Base-by-base conservation (phyloP, 2,329 filamentous ascomycete genomes). In the Lasiodiplodia sp. region DNA sequence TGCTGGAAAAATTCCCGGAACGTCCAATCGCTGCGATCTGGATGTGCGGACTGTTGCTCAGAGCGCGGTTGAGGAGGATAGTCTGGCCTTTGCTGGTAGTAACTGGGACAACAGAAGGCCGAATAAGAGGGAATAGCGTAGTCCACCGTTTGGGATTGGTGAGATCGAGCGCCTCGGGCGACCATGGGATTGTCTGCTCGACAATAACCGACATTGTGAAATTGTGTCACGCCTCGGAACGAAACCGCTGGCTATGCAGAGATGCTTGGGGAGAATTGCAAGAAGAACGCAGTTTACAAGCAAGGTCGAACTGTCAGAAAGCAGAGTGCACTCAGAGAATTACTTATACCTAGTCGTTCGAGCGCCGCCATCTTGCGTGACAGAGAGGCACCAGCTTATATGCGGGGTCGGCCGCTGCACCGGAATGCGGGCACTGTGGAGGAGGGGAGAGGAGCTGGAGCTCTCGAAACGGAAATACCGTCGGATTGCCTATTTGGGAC, bases 181-280 rank as follows among this genome's bases (percentile, higher is more conserved):
- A 67, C 69, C 78, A 79, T 2, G 78, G 78, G 18, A 78, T 73
- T 2, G 78, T 79, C 68, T 78, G 78, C 47, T 77, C 74, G 47
- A 79, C 77, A 21, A 78, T 74, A n/a, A 79, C 72, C 38, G 77
- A 72, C 78, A 79, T 79, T 34, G n/a, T 68, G 60, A 8, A 49
- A n/a, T 18, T 34, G 34, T 40, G 23, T 47, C 5, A 44, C n/a
- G 4, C 8, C 16, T 25, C 10, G 5, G 12, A 25, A 11, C 18
- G 25, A 4, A 12, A 62, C 12, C 16, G 10, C 44, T 38, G 53
- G 31, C 16, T 37, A 25, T 28, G 28, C 2, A 11, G 25, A n/a
- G 21, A 38, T 37, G 11, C 4, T 57, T n/a, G 55, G 21, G 10
- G 18, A 14, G 1, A 16, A 40, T 2, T 11, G 18, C 11, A 38